Percentiles rank a stretch among this genome's conserved stretches.
These are phyloP conservation scores for Cicer cuneatum DNA, from an alignment of 306 rosid species.

Conservation along the genomic window DNA sequence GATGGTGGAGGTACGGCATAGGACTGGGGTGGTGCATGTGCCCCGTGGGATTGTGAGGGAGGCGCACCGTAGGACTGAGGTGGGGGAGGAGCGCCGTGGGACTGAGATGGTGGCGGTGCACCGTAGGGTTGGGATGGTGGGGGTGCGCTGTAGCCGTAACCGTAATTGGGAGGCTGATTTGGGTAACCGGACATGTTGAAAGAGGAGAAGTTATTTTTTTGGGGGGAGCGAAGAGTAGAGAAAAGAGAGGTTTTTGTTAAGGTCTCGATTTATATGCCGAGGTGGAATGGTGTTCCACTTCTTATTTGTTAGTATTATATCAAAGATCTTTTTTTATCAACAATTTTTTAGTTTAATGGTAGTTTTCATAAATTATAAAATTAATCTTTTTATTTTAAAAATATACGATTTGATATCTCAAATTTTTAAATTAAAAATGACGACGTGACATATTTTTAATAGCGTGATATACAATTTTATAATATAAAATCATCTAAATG, in stretches of 20 bases:
- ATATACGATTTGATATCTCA: too few relatives aligned
- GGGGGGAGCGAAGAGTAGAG: neutral
- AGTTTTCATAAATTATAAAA: too few relatives aligned
- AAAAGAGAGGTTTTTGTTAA: neutral
- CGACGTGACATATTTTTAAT: too few relatives aligned
- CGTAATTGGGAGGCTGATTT: slow-evolving; percentile 32
- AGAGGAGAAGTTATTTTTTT: neutral
- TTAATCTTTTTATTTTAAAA: too few relatives aligned
- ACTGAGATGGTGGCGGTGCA: neutral
- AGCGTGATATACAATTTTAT: too few relatives aligned
- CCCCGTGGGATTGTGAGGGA: slow-evolving; percentile 30
- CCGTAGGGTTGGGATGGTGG: slow-evolving; percentile 29
- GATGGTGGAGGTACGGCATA: slow-evolving; percentile 23
- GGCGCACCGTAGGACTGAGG: slow-evolving; percentile 33
- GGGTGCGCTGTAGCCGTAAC: slow-evolving; percentile 41
- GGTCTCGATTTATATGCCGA: neutral
- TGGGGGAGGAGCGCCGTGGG: slow-evolving; percentile 27
- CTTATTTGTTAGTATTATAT: too few relatives aligned
- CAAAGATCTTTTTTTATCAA: too few relatives aligned
- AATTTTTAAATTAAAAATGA: too few relatives aligned
- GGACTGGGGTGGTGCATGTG: neutral
- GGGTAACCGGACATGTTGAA: slow-evolving; percentile 46
- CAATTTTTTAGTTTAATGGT: too few relatives aligned
- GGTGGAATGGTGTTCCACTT: too few relatives aligned
- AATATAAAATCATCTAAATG: too few relatives aligned